Conservation (phyloP, 768 basidiomycete genomes). For the Trametes villosa region DNA sequence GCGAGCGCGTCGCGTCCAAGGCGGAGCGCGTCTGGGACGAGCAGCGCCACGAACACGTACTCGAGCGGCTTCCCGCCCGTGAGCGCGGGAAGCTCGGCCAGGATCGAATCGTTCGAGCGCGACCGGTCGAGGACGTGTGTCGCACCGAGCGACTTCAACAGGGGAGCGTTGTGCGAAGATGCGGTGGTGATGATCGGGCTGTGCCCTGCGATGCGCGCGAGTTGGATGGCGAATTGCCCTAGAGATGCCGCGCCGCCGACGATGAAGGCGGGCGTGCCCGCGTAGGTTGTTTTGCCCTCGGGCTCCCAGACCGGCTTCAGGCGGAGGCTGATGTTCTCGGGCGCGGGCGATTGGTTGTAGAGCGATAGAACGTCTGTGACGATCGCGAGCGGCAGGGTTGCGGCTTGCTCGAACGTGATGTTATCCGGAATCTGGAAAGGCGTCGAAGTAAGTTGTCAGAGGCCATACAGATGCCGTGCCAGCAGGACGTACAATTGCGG, state of each 20-base stretch:
- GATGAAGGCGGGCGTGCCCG: conserved; percentile 33
- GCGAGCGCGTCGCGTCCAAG: conserved; percentile 14
- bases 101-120: conserved; percentile 9
- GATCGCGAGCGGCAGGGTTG: conserved; percentile 41
- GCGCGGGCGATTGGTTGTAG: conserved; percentile 29
- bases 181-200: conserved; percentile 22
- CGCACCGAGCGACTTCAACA: conserved; percentile 26
- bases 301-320: conserved; percentile 34
- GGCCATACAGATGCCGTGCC: not conserved
- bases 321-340: conserved; percentile 19
- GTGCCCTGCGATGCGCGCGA: conserved; percentile 21
- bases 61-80: no score
- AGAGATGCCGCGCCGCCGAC: conserved; percentile 32
- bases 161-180: conserved; percentile 26
- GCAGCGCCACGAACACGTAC: no score
- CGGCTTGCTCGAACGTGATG: conserved; percentile 42
- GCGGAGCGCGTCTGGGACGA: conserved; percentile 20
- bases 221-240: conserved; percentile 35
- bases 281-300: conserved; percentile 34
- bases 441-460: not conserved
- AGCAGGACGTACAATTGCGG: no score
- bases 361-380: conserved; percentile 41
- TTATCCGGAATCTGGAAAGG: conserved; percentile 37
- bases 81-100: conserved; percentile 23
- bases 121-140: conserved; percentile 33